Base-by-base conservation (phyloP, 192 early-diverging fungal species). In the Diversispora eburnea region DNA sequence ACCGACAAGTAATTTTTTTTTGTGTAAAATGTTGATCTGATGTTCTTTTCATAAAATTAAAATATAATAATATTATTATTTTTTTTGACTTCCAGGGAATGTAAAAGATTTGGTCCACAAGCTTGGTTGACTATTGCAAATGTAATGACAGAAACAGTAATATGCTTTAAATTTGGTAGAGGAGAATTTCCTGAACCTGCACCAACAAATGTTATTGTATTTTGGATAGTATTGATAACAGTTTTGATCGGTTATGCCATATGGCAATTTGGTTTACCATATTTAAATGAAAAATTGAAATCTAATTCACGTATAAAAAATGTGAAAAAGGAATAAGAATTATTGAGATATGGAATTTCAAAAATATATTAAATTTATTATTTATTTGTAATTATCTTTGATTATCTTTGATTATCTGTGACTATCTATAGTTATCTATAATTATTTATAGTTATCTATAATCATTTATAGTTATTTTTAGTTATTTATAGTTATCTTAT, bases 61-160 rank as follows among this genome's bases (percentile, higher is more conserved):
- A 17, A 68, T 80, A 8, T 61, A 39, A 19, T 77, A 45, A 65
- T 22, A 25, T 66, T 20, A 51, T 48, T 61, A 10, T 49, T 62
- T 48, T 63, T 49, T 64, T 19, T 49, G 4, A 8, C 20, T 54
- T 54, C 15, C 73, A 88, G 89, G 19, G 84, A 87, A 54, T 94
- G 93, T 79, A 94, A 94, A 67, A 91, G 95, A 52, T 85, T 97
- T 75, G 96, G 96, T 70, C 91, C 93, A 59, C 94, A 96, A 78
- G 92, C 93, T 52, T 98, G 96, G 96, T 81, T 96, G 76, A 82
- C 93, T 46, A 89, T 91, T 6, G 91, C 89, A 45, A 94, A 88
- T 52, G 90, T 97, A 73, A 76, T 95, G 54, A 95, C 95, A 1
- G 96, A 98, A 78, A 85, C 93, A 7, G 76, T 98, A n/a, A 95